These are phyloP conservation scores for Musa beccarii DNA, from an alignment of 176 grass and related monocot species.

Conservation along the genomic window DNA sequence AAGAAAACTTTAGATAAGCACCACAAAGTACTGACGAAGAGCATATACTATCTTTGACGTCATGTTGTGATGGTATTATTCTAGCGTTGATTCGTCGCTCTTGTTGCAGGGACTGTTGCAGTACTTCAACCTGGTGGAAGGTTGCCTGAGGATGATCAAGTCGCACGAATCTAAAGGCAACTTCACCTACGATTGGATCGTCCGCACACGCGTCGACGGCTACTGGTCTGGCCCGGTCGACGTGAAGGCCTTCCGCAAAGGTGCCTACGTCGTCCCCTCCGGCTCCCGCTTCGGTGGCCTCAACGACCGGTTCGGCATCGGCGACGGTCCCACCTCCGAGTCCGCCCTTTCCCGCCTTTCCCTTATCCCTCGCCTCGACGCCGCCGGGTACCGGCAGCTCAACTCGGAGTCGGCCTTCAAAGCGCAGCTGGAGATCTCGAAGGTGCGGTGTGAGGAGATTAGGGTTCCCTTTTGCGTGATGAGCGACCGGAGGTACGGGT, in stretches of 20 bases:
- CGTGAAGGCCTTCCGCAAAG: not conserved
- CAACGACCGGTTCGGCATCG: slow-evolving; percentile 66
- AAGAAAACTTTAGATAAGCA: too few relatives aligned
- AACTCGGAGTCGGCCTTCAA: slow-evolving; percentile 65
- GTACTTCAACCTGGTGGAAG: slow-evolving; percentile 77
- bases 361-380: slow-evolving; percentile 33
- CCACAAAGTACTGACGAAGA: too few relatives aligned
- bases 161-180: slow-evolving; percentile 37
- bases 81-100: not conserved
- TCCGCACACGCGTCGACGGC: slow-evolving; percentile 76
- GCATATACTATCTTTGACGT: too few relatives aligned
- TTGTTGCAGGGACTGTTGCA: slow-evolving; percentile 58
- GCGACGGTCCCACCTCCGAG: slow-evolving; percentile 19
- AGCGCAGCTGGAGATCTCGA: slow-evolving; percentile 37
- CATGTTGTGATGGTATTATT: too few relatives aligned
- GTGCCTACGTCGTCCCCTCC: slow-evolving; percentile 45
- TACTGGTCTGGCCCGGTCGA: slow-evolving; percentile 47
- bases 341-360: slow-evolving; percentile 50
- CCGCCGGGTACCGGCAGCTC: slow-evolving; percentile 32
- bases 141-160: slow-evolving; percentile 57
- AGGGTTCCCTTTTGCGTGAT: slow-evolving; percentile 60
- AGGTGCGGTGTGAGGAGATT: slow-evolving; percentile 8
- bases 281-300: slow-evolving; percentile 63
- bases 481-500: slow-evolving; percentile 50
- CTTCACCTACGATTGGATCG: slow-evolving; percentile 58